Base-by-base conservation (phyloP, 768 basidiomycete species). In the Amanita molliuscula region DNA sequence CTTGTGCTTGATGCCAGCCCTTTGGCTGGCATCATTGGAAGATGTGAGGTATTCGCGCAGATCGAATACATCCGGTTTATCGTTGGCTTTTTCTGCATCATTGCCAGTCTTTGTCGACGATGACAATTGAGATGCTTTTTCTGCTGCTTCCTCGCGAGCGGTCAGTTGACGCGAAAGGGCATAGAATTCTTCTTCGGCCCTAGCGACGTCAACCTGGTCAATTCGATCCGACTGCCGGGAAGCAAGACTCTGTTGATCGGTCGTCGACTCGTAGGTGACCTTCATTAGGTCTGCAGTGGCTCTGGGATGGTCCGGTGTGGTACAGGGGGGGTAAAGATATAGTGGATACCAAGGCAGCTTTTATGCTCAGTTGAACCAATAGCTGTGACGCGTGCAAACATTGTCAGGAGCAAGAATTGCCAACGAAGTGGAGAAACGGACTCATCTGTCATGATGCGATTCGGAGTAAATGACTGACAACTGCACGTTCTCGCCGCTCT, bases 1-100 rank as follows among this genome's bases (percentile, higher is more conserved):
- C 59, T 88, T 88, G 57, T 82, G 79, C 51, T 75, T 76, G 43
- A 86, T 81, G 11, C 84, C 84, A 2, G 82, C 82, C 16, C 64
- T 60, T 48, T 84, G 75, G 45, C 78, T 73, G 1, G 79, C 78
- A 56, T 84, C 82, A 58, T 82, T 84, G 13, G 77, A 81, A 6
- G 77, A 77, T 3, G 77, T 67, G 29, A 88, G 70, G 55, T 84
- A 87, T 52, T 84, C 82, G 11, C 74, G 75, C 16, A 88, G 76
- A 60, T 85, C 77, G 55, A 85, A 87, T 0, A 60, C 61, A 10
- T 69, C 61, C 9, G 59, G 55, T 6, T 65, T 62, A 3, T 63
- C 62, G 10, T 52, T 61, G 9, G 61, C 69, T 46, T 75, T 74
- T 56, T 72, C 70, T 10, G 66, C 43, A 23, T 73, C 79, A 51